These are phyloP conservation scores for Malassezia psittaci DNA, from an alignment of 1,284 basidiomycete genomes.

Conservation along the genomic window DNA sequence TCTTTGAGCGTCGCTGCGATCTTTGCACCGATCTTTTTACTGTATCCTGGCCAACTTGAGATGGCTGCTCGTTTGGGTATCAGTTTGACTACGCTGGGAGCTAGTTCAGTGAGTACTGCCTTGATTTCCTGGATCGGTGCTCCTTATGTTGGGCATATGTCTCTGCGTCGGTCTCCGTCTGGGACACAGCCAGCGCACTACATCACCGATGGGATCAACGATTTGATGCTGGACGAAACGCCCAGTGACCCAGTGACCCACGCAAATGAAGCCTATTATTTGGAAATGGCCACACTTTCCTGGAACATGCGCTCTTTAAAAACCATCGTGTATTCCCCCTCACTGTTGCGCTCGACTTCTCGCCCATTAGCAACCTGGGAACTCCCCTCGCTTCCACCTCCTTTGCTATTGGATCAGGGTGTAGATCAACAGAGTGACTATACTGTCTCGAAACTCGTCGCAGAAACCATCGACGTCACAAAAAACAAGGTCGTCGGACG, in stretches of 20 bases:
- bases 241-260: constrained; percentile 11
- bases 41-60: constrained; percentile 66
- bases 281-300: constrained; percentile 64
- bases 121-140: constrained; percentile 63
- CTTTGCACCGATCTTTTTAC: constrained; percentile 67
- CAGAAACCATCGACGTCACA: constrained; percentile 42
- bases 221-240: constrained; percentile 12
- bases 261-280: constrained; percentile 16
- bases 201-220: constrained; percentile 5
- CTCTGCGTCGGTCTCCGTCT: constrained; percentile 16
- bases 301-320: constrained; percentile 57
- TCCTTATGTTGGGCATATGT: constrained; percentile 54
- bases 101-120: constrained; percentile 62
- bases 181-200: constrained; percentile 10
- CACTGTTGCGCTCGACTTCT: constrained; percentile 60
- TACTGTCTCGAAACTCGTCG: constrained; percentile 22
- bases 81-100: constrained; percentile 60
- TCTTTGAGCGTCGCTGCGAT: constrained; percentile 63
- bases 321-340: constrained; percentile 63
- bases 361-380: constrained; percentile 66
- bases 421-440: constrained; percentile 2
- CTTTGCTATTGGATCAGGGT: constrained; percentile 4
- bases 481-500: constrained; percentile 60
- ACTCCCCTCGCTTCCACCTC: constrained; percentile 22
- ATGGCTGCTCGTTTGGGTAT: constrained; percentile 61